These are phyloP conservation scores for Lichtheimia ornata DNA, from an alignment of 371 early-diverging fungal genomes.

Conservation along the genomic window DNA sequence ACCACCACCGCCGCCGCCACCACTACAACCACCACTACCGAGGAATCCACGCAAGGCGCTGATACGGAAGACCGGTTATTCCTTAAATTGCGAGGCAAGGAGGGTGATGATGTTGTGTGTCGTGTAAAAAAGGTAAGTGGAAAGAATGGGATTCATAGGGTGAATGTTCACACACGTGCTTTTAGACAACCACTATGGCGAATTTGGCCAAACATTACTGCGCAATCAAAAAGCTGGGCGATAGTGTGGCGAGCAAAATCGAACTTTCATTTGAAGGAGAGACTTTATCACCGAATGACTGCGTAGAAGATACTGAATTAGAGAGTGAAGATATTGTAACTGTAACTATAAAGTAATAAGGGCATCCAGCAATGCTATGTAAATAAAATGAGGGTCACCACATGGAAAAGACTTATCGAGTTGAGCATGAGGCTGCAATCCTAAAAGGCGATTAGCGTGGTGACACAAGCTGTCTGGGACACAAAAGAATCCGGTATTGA, in stretches of 20 bases:
- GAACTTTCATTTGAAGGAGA: constrained; percentile 40
- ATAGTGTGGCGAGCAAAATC: constrained; percentile 12
- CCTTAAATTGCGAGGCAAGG: constrained; percentile 31
- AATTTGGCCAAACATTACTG: constrained; percentile 16
- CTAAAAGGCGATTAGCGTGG: constrained; percentile 3
- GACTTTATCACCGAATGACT: constrained; percentile 16
- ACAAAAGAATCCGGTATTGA: neutral
- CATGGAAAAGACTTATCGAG: no score
- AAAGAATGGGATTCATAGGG: neutral
- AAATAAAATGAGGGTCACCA: no score
- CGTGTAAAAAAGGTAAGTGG: constrained; percentile 34
- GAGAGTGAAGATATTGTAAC: constrained; percentile 46
- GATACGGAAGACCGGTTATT: constrained; percentile 19
- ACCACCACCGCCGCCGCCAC: neutral
- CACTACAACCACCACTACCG: neutral
- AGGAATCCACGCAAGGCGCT: neutral
- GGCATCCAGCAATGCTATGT: neutral
- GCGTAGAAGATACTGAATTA: constrained; percentile 34
- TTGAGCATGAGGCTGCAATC: constrained; percentile 1
- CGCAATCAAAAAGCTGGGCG: constrained; percentile 8
- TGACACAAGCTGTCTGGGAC: constrained; percentile 5
- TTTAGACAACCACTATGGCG: constrained; percentile 16
- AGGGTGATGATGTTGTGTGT: constrained; percentile 26
- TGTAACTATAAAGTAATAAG: constrained; percentile 14
- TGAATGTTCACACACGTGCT: neutral